These are phyloP conservation scores for Naematelia aurantialba DNA, from an alignment of 768 basidiomycete species.

Conservation along the genomic window DNA sequence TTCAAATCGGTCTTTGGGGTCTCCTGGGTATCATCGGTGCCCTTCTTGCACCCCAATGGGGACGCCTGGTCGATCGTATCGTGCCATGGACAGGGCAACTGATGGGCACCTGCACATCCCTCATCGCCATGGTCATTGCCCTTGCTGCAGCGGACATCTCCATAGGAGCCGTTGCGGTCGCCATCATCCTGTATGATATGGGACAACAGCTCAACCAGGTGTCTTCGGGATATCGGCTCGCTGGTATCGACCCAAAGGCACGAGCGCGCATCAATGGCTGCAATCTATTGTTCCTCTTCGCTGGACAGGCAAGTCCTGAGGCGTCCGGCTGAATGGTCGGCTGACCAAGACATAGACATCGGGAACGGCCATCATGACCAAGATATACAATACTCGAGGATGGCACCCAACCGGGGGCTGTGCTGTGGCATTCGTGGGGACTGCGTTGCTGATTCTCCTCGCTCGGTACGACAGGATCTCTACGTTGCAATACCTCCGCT, in stretches of 20 bases:
- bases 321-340: no score
- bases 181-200: constrained; percentile 65
- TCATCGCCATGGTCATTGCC: constrained; percentile 55
- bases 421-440: constrained; percentile 61
- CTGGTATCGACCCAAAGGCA: constrained; percentile 53
- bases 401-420: constrained; percentile 65
- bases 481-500: not conserved
- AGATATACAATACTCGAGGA: constrained; percentile 65
- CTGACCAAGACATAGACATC: no score
- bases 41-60: constrained; percentile 65
- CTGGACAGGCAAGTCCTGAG: constrained; percentile 64
- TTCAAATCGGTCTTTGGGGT: constrained; percentile 69
- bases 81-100: constrained; percentile 75
- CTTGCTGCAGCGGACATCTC: constrained; percentile 66
- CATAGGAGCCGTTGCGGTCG: constrained; percentile 67
- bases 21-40: constrained; percentile 64
- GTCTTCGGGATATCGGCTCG: constrained; percentile 60
- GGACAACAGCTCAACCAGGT: constrained; percentile 73
- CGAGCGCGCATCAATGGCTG: constrained; percentile 73
- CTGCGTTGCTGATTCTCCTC: constrained; percentile 60
- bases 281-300: constrained; percentile 66
- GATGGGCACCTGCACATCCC: constrained; percentile 52
- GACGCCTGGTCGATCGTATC: constrained; percentile 65
- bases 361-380: constrained; percentile 70
- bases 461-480: constrained; percentile 26